Evolutionary conservation across 805 yeast genomes (phyloP).

Genomic region (Metschnikowia shivogae): DNA sequence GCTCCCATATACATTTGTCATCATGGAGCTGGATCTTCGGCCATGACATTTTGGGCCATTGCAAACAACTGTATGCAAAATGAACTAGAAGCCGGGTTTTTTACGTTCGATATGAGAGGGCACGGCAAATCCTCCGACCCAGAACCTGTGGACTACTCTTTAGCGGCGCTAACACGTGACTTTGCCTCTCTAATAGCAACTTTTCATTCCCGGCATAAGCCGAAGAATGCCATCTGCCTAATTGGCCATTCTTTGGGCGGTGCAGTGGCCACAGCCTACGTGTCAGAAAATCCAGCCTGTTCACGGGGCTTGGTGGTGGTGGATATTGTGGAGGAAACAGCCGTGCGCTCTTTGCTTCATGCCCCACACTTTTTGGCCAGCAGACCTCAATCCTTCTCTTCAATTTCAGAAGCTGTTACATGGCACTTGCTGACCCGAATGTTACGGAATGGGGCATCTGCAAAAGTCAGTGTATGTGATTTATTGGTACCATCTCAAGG

Average conservation of each 20-base stretch:
- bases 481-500: conserved; percentile 34
- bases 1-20: conserved; percentile 69
- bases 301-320: conserved; percentile 71
- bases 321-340: conserved; percentile 94
- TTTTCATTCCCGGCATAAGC: conserved; percentile 24
- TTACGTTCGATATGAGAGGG: conserved; percentile 78
- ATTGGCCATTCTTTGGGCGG: conserved; percentile 96
- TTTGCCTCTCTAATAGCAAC: conserved; percentile 43
- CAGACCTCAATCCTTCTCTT: conserved; percentile 60
- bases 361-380: conserved; percentile 64
- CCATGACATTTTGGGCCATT: conserved; percentile 66
- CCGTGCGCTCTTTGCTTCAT: conserved; percentile 59
- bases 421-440: conserved; percentile 71
- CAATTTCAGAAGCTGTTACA: conserved; percentile 57
- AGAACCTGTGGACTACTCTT: conserved; percentile 30
- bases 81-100: conserved; percentile 46
- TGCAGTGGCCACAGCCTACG: conserved; percentile 60
- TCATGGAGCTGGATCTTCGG: conserved; percentile 96
- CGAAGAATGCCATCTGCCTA: conserved; percentile 40
- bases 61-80: conserved; percentile 27
- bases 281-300: conserved; percentile 23
- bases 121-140: conserved; percentile 53
- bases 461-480: conserved; percentile 74
- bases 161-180: conserved; percentile 57
- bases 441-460: conserved; percentile 57